These are phyloP conservation scores for Austroboletus festivus DNA, from an alignment of 768 basidiomycete genomes.

Conservation along the genomic window DNA sequence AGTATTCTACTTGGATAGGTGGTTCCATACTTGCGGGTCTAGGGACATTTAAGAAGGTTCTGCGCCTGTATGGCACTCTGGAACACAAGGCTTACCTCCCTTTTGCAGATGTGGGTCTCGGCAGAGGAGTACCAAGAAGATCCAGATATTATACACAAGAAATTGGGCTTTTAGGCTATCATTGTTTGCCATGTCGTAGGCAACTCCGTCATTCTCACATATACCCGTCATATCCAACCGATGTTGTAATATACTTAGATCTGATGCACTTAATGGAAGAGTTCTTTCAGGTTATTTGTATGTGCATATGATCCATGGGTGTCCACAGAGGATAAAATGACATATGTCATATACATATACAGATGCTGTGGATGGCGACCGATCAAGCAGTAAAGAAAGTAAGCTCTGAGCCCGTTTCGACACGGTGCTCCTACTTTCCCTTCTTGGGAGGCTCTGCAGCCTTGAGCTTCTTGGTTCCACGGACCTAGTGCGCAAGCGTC, in stretches of 20 bases:
- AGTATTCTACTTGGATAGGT: constrained; percentile 96
- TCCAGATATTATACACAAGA: constrained; percentile 97
- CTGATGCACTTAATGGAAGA: constrained; percentile 22
- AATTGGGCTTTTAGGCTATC: constrained; percentile 66
- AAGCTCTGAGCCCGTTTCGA: constrained; percentile 13
- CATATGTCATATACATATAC: constrained; percentile 45
- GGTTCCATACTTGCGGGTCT: constrained; percentile 95
- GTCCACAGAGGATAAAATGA: constrained; percentile 22
- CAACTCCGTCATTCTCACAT: constrained; percentile 14
- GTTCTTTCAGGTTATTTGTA: constrained; percentile 14
- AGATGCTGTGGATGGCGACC: constrained; percentile 32
- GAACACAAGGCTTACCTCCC: constrained; percentile 5
- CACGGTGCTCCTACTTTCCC: constrained; percentile 64
- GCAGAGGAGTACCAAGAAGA: constrained; percentile 99
- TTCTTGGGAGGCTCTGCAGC: constrained; percentile 90
- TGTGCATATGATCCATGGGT: constrained; percentile 28
- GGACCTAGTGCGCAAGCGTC: constrained; percentile 53
- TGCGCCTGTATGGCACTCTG: constrained; percentile 1
- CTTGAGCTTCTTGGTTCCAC: constrained; percentile 95
- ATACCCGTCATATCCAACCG: constrained; percentile 34
- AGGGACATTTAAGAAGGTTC: constrained; percentile 95
- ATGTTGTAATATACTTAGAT: constrained; percentile 34
- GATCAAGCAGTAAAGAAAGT: constrained; percentile 17
- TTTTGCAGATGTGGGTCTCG: constrained; percentile 93
- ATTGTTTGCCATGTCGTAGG: constrained; percentile 11